Percentiles rank a stretch among this genome's conserved stretches.
Conservation (phyloP, 306 rosid genomes). For the Dryas alaskensis region DNA sequence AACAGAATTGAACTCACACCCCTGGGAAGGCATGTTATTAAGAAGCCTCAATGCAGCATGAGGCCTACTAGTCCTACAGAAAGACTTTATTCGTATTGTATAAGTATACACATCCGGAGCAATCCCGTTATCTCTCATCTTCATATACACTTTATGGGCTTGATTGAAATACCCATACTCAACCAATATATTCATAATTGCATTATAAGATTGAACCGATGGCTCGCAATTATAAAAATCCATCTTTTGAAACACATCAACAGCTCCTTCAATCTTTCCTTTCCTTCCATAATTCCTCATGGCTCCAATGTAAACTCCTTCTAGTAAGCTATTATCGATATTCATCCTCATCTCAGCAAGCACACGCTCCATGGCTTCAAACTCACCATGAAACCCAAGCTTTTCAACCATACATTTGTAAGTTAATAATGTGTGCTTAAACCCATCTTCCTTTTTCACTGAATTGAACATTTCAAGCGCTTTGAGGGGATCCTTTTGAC, state of each 20-base stretch:
- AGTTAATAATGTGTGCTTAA: constrained; percentile 61
- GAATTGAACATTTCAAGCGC: constrained; percentile 77
- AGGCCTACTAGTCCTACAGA: constrained; percentile 71
- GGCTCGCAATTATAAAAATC: constrained; percentile 76
- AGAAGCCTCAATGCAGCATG: constrained; percentile 70
- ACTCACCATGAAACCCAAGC: constrained; percentile 70
- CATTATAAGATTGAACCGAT: constrained; percentile 67
- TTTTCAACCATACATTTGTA: constrained; percentile 74
- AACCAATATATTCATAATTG: constrained; percentile 68
- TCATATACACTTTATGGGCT: constrained; percentile 79
- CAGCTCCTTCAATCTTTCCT: constrained; percentile 81
- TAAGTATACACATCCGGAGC: constrained; percentile 71
- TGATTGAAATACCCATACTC: constrained; percentile 58
- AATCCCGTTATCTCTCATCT: constrained; percentile 65
- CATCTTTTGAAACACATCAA: constrained; percentile 76
- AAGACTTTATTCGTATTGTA: constrained; percentile 79
- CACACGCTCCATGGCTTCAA: constrained; percentile 69
- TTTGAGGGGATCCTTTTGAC: constrained; percentile 65
- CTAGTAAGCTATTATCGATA: constrained; percentile 47
- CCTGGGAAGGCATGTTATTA: constrained; percentile 63
- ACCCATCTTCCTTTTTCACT: constrained; percentile 68
- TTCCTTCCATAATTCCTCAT: constrained; percentile 72
- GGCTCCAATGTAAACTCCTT: constrained; percentile 73
- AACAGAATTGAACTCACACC: constrained; percentile 68
- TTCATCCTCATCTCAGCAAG: constrained; percentile 58